Evolutionary conservation across 176 grass and related monocot genomes (phyloP).

Genomic region (Puccinellia tenuiflora): DNA sequence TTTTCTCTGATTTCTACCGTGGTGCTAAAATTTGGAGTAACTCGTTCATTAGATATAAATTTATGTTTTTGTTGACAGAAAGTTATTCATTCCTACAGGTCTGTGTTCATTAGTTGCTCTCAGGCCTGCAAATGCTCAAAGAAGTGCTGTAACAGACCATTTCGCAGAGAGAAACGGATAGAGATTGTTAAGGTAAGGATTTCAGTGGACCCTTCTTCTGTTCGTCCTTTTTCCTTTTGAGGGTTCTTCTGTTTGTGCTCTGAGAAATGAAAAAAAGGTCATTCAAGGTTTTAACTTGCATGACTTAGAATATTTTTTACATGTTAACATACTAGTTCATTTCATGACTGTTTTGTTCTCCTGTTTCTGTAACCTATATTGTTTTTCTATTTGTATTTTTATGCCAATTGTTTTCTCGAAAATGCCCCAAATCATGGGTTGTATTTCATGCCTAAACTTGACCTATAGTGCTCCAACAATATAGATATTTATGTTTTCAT

Average conservation of each 20-base stretch:
- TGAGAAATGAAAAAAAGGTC: not conserved
- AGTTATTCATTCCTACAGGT: slow-evolving; percentile 37
- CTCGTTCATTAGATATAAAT: slow-evolving; percentile 4
- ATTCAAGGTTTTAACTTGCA: not conserved
- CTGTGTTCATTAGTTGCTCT: slow-evolving; percentile 71
- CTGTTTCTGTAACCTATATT: not conserved
- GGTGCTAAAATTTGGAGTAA: not conserved
- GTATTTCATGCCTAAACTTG: not conserved
- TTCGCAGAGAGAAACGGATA: slow-evolving; percentile 67
- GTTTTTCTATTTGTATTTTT: not conserved
- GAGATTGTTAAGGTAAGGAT: slow-evolving; percentile 71
- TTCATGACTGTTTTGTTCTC: not conserved
- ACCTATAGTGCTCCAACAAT: not conserved
- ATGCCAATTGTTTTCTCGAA: not conserved
- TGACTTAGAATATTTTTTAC: not conserved
- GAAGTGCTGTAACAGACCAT: slow-evolving; percentile 78
- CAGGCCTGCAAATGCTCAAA: slow-evolving; percentile 67
- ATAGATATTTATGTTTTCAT: not conserved
- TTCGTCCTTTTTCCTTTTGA: not conserved
- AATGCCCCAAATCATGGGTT: not conserved
- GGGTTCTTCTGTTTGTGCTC: not conserved
- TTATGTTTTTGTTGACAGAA: not conserved
- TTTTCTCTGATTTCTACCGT: not conserved
- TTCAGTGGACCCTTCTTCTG: not conserved
- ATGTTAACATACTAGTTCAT: not conserved